phyloP scores from a whole-genome alignment of 2,329 filamentous ascomycete species.

The Fusarium subglutinans region DNA sequence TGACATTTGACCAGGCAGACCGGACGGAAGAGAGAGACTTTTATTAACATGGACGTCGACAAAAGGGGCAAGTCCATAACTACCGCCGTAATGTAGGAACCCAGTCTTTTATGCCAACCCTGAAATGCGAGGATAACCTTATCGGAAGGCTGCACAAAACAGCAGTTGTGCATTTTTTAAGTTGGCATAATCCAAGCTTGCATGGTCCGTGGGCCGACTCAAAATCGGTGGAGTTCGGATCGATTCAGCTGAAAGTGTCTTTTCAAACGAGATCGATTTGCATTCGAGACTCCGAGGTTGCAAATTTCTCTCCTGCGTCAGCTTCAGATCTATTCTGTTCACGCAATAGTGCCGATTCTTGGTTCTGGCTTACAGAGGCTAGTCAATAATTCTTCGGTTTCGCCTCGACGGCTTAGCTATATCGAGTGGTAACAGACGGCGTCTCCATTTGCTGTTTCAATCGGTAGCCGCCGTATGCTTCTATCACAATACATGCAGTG shows the following conservation, averaged over 20 bases:
- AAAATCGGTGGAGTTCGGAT: not conserved
- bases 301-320: not conserved
- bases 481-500: not conserved
- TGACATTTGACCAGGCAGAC: slow-evolving; percentile 18
- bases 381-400: not conserved
- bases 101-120: slow-evolving; percentile 11
- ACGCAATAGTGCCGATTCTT: not conserved
- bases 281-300: not conserved
- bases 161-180: slow-evolving; percentile 10
- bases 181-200: not conserved
- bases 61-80: slow-evolving; percentile 26
- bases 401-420: not conserved
- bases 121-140: slow-evolving; percentile 26
- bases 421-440: not conserved
- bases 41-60: not conserved
- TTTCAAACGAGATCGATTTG: not conserved
- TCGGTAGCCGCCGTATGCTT: slow-evolving; percentile 16
- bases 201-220: not conserved
- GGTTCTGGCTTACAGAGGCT: not conserved
- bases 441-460: slow-evolving; percentile 32
- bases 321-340: not conserved
- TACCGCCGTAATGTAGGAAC: slow-evolving; percentile 30
- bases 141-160: slow-evolving; percentile 16
- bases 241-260: slow-evolving; percentile 19
- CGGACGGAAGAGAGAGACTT: slow-evolving; percentile 1